These are phyloP conservation scores for Barnettozyma sucrosica DNA, from an alignment of 805 yeast species.

Conservation along the genomic window DNA sequence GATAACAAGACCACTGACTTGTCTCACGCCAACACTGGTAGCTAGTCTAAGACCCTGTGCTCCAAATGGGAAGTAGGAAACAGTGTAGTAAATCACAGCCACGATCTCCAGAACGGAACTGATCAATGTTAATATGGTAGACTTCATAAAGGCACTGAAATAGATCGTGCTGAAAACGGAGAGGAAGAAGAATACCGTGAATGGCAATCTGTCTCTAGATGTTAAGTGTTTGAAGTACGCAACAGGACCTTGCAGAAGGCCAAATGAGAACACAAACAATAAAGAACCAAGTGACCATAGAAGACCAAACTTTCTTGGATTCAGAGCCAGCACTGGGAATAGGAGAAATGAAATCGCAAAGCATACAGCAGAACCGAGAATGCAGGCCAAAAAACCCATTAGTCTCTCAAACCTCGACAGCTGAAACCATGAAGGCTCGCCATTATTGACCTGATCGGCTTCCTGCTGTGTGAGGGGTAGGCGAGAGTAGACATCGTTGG, in stretches of 20 bases:
- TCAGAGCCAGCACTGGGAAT: constrained; percentile 83
- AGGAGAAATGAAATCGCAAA: constrained; percentile 76
- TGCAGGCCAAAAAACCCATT: constrained; percentile 68
- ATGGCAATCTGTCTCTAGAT: constrained; percentile 71
- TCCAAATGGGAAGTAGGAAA: constrained; percentile 95
- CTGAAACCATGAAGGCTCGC: constrained; percentile 75
- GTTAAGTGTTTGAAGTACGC: constrained; percentile 69
- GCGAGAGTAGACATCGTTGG: constrained; percentile 55
- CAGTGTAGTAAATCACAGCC: constrained; percentile 84
- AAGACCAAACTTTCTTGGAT: constrained; percentile 87
- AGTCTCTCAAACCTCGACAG: constrained; percentile 75
- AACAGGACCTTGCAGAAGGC: constrained; percentile 88
- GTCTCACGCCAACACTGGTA: constrained; percentile 49
- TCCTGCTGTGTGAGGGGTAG: constrained; percentile 60
- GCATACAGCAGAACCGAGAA: constrained; percentile 73
- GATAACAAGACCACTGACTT: constrained; percentile 25
- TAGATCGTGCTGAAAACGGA: constrained; percentile 74
- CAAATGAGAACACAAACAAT: constrained; percentile 82
- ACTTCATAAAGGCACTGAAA: constrained; percentile 60
- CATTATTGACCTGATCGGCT: constrained; percentile 32
- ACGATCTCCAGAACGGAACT: constrained; percentile 73
- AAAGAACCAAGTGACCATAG: constrained; percentile 90
- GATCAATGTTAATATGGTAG: constrained; percentile 69
- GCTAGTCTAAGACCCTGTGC: constrained; percentile 64
- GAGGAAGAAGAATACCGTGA: constrained; percentile 75